A percentile compares a stretch with the other conserved stretches of the same genome.
These are phyloP conservation scores for Psilocybe sp. DNA, from an alignment of 768 basidiomycete species.

Conservation along the genomic window DNA sequence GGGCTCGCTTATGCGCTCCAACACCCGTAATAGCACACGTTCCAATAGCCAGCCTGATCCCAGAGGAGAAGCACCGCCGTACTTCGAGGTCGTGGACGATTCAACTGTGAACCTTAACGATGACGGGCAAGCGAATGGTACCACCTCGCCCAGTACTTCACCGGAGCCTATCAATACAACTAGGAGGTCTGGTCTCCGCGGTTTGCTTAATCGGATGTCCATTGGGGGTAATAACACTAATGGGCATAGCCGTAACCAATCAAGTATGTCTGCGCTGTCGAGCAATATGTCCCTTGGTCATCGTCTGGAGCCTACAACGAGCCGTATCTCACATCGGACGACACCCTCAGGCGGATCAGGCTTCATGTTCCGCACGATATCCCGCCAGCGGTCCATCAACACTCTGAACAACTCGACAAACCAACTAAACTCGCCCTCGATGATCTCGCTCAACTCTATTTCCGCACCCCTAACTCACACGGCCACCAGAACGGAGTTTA, in stretches of 20 bases:
- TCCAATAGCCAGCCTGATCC: constrained; percentile 29
- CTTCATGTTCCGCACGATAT: constrained; percentile 45
- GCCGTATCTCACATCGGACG: constrained; percentile 24
- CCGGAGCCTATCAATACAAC: constrained; percentile 17
- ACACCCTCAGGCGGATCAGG: constrained; percentile 28
- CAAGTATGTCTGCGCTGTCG: constrained; percentile 20
- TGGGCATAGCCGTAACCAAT: constrained; percentile 29
- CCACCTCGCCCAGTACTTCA: constrained; percentile 9
- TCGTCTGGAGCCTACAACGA: constrained; percentile 21
- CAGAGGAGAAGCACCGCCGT: constrained; percentile 66
- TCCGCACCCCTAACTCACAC: constrained; percentile 78
- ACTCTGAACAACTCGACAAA: constrained; percentile 24
- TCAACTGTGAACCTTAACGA: constrained; percentile 12
- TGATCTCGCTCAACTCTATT: constrained; percentile 71
- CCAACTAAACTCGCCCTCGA: constrained; percentile 61
- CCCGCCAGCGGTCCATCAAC: constrained; percentile 43
- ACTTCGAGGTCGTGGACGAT: constrained; percentile 51
- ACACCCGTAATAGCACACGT: constrained; percentile 14
- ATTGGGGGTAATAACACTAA: constrained; percentile 18
- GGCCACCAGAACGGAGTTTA: constrained; percentile 64
- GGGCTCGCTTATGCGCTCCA: constrained; percentile 23
- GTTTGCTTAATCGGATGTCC: constrained; percentile 40
- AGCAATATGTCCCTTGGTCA: constrained; percentile 6
- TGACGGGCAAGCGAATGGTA: not conserved
- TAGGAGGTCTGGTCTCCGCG: constrained; percentile 46